phyloP scores from a whole-genome alignment of 805 yeast genomes.

The Spathaspora hagerdaliae region DNA sequence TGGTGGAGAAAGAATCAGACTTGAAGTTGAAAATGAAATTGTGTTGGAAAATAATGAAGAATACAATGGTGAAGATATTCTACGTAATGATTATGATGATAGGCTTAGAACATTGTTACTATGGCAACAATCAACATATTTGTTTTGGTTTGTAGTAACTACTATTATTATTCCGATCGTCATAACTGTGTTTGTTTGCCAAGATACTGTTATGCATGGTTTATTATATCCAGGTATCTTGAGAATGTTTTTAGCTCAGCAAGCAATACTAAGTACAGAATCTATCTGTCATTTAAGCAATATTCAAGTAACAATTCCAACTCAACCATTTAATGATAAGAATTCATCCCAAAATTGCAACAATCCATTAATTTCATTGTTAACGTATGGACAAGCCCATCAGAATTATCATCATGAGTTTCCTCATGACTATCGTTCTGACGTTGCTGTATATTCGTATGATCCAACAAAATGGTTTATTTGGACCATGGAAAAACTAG shows the following conservation, averaged over 20 bases:
- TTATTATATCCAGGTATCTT: conserved; percentile 69
- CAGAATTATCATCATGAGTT: conserved; percentile 96
- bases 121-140: conserved; percentile 33
- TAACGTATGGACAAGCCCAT: conserved; percentile 87
- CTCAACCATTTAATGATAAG: conserved; percentile 45
- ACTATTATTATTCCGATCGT: conserved; percentile 27
- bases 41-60: conserved; percentile 26
- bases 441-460: conserved; percentile 64
- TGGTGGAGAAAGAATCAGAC: conserved; percentile 10
- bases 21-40: background rate
- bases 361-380: conserved; percentile 51
- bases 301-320: conserved; percentile 65
- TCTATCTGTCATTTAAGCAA: conserved; percentile 69
- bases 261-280: conserved; percentile 71
- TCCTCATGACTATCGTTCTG: conserved; percentile 84
- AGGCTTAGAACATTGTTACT: conserved; percentile 19
- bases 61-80: conserved; percentile 7
- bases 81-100: conserved; percentile 11
- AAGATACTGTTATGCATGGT: conserved; percentile 33
- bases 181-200: conserved; percentile 19
- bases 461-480: conserved; percentile 87
- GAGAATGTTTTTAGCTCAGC: conserved; percentile 71
- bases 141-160: conserved; percentile 24
- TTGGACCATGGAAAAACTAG: conserved; percentile 45
- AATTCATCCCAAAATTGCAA: conserved; percentile 70